Evolutionary conservation across 164 flowering plant species (phyloP).

Genomic region (Litsea cubeba): DNA sequence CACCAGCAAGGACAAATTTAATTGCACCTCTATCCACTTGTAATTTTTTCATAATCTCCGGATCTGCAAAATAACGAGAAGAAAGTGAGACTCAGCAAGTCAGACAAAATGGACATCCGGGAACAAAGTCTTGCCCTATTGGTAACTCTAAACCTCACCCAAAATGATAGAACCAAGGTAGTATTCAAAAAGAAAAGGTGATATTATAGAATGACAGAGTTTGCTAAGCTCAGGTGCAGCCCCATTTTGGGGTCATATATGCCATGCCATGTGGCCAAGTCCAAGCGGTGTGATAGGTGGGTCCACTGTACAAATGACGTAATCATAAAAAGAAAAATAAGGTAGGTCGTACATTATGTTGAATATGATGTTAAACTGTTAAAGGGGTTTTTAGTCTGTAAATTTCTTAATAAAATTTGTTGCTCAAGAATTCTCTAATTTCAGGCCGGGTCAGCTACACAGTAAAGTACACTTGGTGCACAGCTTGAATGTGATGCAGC

Average conservation of each 20-base stretch:
- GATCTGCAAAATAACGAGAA: constrained; percentile 51
- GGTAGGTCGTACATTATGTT: neutral
- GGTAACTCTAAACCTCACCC: no score
- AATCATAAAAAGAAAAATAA: neutral
- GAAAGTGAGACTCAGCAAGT: neutral
- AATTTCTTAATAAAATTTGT: neutral
- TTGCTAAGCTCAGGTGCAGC: neutral
- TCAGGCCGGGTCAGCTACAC: neutral
- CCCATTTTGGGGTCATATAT: neutral
- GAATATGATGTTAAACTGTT: neutral
- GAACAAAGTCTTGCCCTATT: no score
- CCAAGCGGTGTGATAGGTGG: neutral
- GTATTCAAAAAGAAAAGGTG: neutral
- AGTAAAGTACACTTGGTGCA: neutral
- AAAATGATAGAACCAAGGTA: neutral
- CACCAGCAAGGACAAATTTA: constrained; percentile 93
- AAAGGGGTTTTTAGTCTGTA: neutral
- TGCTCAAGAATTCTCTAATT: neutral
- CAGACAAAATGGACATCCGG: neutral
- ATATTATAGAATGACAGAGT: no score
- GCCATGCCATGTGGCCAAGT: neutral
- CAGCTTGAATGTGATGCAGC: neutral
- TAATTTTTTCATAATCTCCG: constrained; percentile 85
- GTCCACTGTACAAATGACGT: neutral
- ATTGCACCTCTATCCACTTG: constrained; percentile 99